Evolutionary conservation across 495 filamentous ascomycete species (phyloP), one percentile per base, ranked within the genome.

Genomic region (Astrothelium subdiscretum): DNA sequence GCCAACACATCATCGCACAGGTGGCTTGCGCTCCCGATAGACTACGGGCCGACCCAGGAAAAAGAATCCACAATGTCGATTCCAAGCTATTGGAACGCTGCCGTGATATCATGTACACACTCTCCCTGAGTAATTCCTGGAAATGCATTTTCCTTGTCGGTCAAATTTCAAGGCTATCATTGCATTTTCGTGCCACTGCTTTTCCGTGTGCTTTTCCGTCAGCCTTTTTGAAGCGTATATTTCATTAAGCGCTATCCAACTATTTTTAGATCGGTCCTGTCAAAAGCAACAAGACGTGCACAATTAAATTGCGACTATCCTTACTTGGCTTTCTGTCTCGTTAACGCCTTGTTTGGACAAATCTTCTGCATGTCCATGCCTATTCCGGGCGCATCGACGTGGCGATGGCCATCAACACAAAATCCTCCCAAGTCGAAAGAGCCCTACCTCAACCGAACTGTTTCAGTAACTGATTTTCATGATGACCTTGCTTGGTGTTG

Each of bases 1-100:
- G 48, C 48, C 48, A 54, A 15, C 48, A 29, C 48, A 54, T 54
- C 48, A 54, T 54, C 48, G 48, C 48, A 54, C 48, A 54, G 20
- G 10, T 2, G 24, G 43, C 5, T 11, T 48, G 42, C 42, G 42
- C 42, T 3, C 18, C 42, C 42, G 20, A 29, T 15, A 26, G 48
- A 3, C 48, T 15, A 15, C 48, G 48, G 48, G 20, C 48, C 48
- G 48, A 54, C 6, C 48, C 48, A 54, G 48, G 22, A 54, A 29
- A 54, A 54, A 24, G 15, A 54, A 54, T 11, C 5, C 48, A 8
- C 24, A 12, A 15, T 54, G 8, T 29, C 24, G 3, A n/a, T 54
- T 29, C 24, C 48, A 29, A 20, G 12, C 48, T 12, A 20, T 29
- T 29, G 48, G 48, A 27, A 27, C 20, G 3, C 48, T 54, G 11